Base-by-base conservation (phyloP, 2,329 filamentous ascomycete genomes). In the Ciborinia camelliae region DNA sequence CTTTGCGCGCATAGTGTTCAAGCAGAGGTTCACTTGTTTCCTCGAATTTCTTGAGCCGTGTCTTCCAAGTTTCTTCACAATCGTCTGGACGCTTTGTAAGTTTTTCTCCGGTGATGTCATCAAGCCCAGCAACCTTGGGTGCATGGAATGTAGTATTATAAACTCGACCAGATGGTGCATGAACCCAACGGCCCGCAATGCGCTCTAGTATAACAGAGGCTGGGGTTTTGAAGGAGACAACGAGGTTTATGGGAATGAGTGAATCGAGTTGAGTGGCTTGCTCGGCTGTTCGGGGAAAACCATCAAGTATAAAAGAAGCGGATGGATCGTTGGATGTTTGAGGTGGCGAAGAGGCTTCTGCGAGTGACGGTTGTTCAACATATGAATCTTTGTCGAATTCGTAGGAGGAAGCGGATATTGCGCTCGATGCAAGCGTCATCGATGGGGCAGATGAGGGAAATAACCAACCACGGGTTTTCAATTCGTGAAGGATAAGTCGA, bases 71-170 rank as follows among this genome's bases (percentile, higher is more conserved):
- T 57, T 91, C 89, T 71, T 95, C 89, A 65, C 87, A 89, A 75
- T 99, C 95, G 74, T 99, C 95, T 9, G 88, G 82, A 63, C 95
- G 84, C 75, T 96, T 90, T 6, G 90, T 88, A 67, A 99, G 82
- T 28, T 84, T 81, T 75, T 99, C 95, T 20, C 95, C 95, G 0
- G 95, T 99, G 55, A 97, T 75, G 76, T 99, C 95, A 77, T 99
- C 95, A 70, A 82, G 85, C 32, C 95, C 94, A 0, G 86, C 78
- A 1, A 93, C 86, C 70, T 88, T 89, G 0, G 95, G 95, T 9
- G 90, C 84, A 74, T 98, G 92, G 81, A 97, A 99, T 0, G 88
- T 88, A 2, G 92, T 96, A 76, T 99, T 99, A 81, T 99, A 99
- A 20, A 97, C 90, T 35, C 95, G 85, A 1, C 95, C 95, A 0